Conservation (phyloP, 352 stramenopile genomes). For the Globisporangium emineosum region DNA sequence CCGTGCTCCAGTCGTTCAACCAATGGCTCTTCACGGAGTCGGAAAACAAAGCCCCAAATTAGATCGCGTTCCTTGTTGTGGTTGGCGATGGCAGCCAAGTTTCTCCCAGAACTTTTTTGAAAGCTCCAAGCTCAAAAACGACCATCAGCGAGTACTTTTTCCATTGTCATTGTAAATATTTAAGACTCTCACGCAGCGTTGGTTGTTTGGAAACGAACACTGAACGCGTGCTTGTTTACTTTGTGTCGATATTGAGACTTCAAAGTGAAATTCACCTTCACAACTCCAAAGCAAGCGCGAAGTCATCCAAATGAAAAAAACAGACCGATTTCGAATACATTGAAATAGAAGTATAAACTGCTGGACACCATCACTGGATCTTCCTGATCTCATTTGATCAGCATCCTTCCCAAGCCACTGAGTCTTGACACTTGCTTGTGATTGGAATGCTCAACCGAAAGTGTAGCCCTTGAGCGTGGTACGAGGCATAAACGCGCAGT, state of each 20-base stretch:
- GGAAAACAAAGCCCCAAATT: constrained; percentile 32
- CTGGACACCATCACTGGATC: neutral
- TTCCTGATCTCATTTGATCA: neutral
- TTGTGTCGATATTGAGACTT: neutral
- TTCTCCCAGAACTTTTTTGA: neutral
- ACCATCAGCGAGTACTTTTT: neutral
- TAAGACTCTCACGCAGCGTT: neutral
- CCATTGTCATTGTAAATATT: constrained; percentile 4
- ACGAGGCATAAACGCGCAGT: constrained; percentile 26
- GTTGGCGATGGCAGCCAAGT: neutral
- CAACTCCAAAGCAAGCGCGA: neutral
- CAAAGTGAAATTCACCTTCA: no score
- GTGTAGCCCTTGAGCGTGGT: constrained; percentile 44
- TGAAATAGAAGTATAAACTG: neutral
- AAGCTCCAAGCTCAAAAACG: neutral
- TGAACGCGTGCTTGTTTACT: neutral
- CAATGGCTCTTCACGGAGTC: constrained; percentile 59
- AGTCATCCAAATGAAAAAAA: neutral
- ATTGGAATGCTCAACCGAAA: constrained; percentile 16
- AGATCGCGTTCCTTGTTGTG: neutral
- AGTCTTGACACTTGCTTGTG: neutral
- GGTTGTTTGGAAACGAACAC: neutral
- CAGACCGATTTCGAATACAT: neutral
- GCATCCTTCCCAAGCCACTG: neutral
- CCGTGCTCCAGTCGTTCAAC: constrained; percentile 38